phyloP scores from a whole-genome alignment of 768 basidiomycete species.

The Sporobolomyces phaffii region DNA sequence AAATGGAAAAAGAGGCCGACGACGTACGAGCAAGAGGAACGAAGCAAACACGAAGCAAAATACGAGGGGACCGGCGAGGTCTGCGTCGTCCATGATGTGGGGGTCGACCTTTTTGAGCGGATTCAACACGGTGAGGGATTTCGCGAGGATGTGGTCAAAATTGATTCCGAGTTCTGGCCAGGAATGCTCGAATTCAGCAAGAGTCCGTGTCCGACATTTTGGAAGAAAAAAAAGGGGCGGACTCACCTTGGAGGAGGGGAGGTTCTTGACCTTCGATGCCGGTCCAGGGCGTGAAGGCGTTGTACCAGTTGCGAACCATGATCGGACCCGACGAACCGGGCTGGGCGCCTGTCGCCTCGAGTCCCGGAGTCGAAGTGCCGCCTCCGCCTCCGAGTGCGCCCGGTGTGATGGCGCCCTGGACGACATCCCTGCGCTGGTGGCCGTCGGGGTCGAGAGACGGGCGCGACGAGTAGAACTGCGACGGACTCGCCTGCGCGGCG shows the following conservation, averaged over 20 bases:
- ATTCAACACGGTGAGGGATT: constrained; percentile 91
- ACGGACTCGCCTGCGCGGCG: no score
- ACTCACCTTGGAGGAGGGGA: constrained; percentile 82
- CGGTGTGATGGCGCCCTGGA: constrained; percentile 30
- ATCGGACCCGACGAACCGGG: constrained; percentile 18
- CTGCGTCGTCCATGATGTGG: constrained; percentile 95
- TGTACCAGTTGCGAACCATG: constrained; percentile 37
- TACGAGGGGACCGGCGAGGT: constrained; percentile 89
- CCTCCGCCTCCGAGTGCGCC: not conserved
- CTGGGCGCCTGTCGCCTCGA: not conserved
- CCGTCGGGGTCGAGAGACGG: constrained; percentile 17
- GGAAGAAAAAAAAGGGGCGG: not conserved
- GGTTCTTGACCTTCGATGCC: constrained; percentile 68
- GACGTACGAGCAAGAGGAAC: constrained; percentile 79
- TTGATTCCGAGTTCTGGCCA: constrained; percentile 96
- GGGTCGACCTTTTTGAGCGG: constrained; percentile 58
- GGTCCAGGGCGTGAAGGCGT: constrained; percentile 49
- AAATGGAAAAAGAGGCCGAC: constrained; percentile 3
- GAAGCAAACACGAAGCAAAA: constrained; percentile 93
- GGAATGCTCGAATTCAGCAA: no score
- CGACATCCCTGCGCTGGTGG: not conserved
- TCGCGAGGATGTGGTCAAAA: constrained; percentile 87
- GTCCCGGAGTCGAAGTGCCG: not conserved
- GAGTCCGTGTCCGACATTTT: no score
- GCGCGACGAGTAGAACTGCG: constrained; percentile 25